Conservation (phyloP, 139 green algal species). For the Volvox africanus region DNA sequence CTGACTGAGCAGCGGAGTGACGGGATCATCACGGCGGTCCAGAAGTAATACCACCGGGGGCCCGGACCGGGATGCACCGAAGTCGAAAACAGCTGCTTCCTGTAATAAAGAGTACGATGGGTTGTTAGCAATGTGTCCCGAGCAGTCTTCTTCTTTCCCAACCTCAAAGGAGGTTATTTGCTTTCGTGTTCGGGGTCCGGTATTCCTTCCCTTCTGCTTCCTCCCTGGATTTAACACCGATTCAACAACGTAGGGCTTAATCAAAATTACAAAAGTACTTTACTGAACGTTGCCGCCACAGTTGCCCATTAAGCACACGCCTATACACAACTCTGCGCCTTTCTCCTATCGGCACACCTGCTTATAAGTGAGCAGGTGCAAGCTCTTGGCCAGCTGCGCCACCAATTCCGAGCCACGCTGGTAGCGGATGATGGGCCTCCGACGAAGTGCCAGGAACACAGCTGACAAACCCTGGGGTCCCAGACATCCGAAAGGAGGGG, state of each 20-base stretch:
- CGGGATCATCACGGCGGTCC: conserved; percentile 89
- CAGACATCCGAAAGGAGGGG: too few relatives aligned
- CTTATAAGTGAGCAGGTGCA: conserved; percentile 83
- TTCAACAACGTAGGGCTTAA: too few relatives aligned
- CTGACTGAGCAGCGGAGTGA: conserved; percentile 89
- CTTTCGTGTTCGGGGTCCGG: background rate
- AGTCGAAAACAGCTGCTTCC: conserved; percentile 84
- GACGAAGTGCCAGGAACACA: conserved; percentile 83
- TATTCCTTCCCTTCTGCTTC: too few relatives aligned
- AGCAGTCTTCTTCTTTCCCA: background rate
- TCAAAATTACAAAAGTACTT: too few relatives aligned
- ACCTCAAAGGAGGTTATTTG: background rate
- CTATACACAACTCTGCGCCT: too few relatives aligned
- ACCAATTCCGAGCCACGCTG: conserved; percentile 80
- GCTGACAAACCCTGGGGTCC: conserved; percentile 80
- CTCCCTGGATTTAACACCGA: too few relatives aligned
- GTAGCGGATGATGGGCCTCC: conserved; percentile 88
- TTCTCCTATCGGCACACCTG: conserved; percentile 47
- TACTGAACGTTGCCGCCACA: too few relatives aligned
- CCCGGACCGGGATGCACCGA: conserved; percentile 69
- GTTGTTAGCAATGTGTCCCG: background rate
- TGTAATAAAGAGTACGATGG: background rate
- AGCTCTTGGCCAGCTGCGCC: conserved; percentile 76
- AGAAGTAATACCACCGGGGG: conserved; percentile 86
- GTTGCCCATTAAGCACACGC: too few relatives aligned